Base-by-base conservation (phyloP, 495 filamentous ascomycete species). In the Neurospora cerealis region DNA sequence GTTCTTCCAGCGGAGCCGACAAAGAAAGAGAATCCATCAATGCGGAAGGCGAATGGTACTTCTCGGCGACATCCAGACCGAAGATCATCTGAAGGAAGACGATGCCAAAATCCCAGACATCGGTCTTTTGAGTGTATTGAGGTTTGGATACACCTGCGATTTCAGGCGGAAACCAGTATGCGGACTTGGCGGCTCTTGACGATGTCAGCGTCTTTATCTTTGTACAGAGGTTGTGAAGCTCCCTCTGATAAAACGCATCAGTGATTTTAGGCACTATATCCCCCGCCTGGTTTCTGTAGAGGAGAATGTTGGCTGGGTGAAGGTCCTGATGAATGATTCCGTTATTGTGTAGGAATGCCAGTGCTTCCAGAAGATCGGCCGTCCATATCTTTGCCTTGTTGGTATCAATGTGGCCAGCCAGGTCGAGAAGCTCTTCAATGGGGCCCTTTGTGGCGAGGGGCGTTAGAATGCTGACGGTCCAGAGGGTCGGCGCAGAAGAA, bases 61-160 rank as follows among this genome's bases (percentile, higher is more conserved):
- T 91, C 70, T 91, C 85, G 34, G 92, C 82, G 11, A 94, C 88
- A 76, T 92, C 87, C 71, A 92, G 83, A 36, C 96, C 96, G 78
- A 97, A 96, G n/a, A 93, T 85, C 94, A 98, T 97, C 80, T 98
- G 95, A 37, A 97, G 81, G 76, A 97, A 89, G 24, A 97, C 86
- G 46, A 97, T 88, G 5, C 96, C 96, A 75, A 98, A 88, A 75
- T 97, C 91, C 96, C 96, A 99, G 17, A 99, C 88, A 81, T 98
- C 96, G 0, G 93, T 92, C 80, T 96, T 97, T 76, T 91, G 90
- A 11, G 90, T 92, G 36, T 86, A 86, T 60, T 88, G 84, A 1
- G 87, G 83, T 28, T 88, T 86, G 69, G 85, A 84, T 34, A 85
- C 85, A 60, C 89, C 87, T 2, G 91, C 87, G 44, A 92, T 82